Evolutionary conservation across 768 basidiomycete species (phyloP), one percentile per base, ranked within the genome.

Genomic region (Mycena galericulata): DNA sequence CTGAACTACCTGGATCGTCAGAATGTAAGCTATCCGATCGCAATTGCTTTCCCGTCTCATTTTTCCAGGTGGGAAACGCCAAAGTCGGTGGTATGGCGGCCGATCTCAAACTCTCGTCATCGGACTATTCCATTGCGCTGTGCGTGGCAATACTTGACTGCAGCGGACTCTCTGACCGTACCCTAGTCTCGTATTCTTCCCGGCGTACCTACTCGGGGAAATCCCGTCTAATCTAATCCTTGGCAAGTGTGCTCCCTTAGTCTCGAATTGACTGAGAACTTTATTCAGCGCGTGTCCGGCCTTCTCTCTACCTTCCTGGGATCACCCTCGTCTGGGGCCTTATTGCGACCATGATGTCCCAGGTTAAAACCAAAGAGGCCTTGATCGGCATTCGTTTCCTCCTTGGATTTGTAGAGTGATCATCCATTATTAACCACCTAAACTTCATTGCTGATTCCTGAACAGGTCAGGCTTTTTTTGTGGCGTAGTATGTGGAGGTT

Each of bases 11-110:
- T 66, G 56, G 65, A 66, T 53, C 65, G 65, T 57, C 57, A 59
- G 50, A 66, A 66, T 53, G 65, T 66, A 59, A 50, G 64, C 41
- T 30, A 50, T 34, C 57, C 50, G 56, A 59, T 27, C 50, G 22
- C 50, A 53, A 32, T 34, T 36, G 41, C 57, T 46, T 66, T 59
- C 65, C 20, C 47, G 32, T 32, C 64, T 12, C 47, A 24, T 32
- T 65, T 51, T 51, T 27, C 40, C 50, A 66, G 65, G 40, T 66
- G 6, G 65, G 65, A 53, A 66, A 66, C 40, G 65, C 65, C 30
- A 66, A 66, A 66, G 65, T 66, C 34, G 65, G 65, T 51, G 65
- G 65, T 54, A 66, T 66, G 65, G 65, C 65, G 51, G 57, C 57
- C 40, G 65, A 66, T 53, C 65, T 66, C 50, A 60, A 66, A 46